These are phyloP conservation scores for Trichoderma lentiforme DNA, from an alignment of 2,329 filamentous ascomycete genomes.

Conservation along the genomic window DNA sequence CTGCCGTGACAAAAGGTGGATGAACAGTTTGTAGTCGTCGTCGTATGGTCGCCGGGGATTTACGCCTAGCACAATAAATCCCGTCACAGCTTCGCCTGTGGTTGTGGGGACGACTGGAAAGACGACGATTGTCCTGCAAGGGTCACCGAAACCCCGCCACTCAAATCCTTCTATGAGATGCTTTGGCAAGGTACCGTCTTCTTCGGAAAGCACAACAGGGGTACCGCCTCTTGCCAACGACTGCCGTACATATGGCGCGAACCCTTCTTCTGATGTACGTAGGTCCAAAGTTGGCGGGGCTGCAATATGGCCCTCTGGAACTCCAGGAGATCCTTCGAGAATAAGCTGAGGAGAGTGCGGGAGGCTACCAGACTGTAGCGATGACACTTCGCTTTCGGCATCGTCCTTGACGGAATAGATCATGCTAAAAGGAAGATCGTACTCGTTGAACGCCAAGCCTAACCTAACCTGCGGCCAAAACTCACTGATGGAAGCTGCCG, in stretches of 20 bases:
- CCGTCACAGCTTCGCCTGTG: constrained; percentile 66
- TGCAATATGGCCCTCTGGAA: constrained; percentile 60
- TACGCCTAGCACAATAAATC: constrained; percentile 74
- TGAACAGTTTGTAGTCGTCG: constrained; percentile 74
- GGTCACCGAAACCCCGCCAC: constrained; percentile 68
- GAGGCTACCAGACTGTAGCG: constrained; percentile 65
- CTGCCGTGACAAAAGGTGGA: constrained; percentile 71
- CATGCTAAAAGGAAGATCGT: constrained; percentile 72
- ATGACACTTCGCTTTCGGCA: constrained; percentile 66
- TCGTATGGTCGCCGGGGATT: constrained; percentile 79
- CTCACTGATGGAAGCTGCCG: constrained; percentile 66
- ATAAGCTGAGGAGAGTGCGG: constrained; percentile 59
- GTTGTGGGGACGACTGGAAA: constrained; percentile 76
- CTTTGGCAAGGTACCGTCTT: constrained; percentile 62
- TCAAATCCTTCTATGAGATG: constrained; percentile 64
- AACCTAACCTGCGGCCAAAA: constrained; percentile 71
- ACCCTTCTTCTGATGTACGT: constrained; percentile 65
- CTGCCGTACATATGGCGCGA: constrained; percentile 72
- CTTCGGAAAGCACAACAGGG: constrained; percentile 65
- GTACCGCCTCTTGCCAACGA: constrained; percentile 64
- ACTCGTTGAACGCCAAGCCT: constrained; percentile 69
- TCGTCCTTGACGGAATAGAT: constrained; percentile 75
- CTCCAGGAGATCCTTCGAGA: constrained; percentile 70
- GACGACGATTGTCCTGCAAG: constrained; percentile 67
- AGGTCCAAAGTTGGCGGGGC: constrained; percentile 65